Evolutionary conservation across 140 eudicot species (phyloP).

Genomic region (Erigeron philadelphicus): DNA sequence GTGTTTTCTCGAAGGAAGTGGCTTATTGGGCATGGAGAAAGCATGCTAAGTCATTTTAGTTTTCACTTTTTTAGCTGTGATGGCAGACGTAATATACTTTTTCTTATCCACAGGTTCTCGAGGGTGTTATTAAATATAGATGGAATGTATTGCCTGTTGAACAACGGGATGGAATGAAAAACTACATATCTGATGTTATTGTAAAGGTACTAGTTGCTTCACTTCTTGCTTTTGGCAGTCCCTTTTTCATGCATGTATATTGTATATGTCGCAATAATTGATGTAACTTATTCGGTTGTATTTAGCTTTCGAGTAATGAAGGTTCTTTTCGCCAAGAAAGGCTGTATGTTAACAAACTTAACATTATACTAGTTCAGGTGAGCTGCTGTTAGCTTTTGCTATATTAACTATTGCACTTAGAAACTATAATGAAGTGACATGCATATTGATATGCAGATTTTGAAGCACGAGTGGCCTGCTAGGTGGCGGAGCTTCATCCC

Average conservation of each 20-base stretch:
- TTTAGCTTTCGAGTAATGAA: conserved; percentile 89
- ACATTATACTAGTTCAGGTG: conserved; percentile 96
- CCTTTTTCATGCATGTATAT: not conserved
- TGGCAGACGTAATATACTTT: conserved; percentile 14
- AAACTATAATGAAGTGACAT: conserved; percentile 15
- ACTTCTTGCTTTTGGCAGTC: conserved; percentile 11
- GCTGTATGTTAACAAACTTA: conserved; percentile 83
- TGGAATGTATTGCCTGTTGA: conserved; percentile 95
- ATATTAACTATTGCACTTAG: conserved; percentile 1
- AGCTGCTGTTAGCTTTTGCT: conserved; percentile 23
- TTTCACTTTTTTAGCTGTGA: conserved; percentile 12
- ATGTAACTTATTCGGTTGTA: not conserved
- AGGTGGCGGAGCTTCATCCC: conserved; percentile 90
- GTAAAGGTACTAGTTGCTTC: conserved; percentile 55
- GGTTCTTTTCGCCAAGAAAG: conserved; percentile 83
- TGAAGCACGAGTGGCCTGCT: conserved; percentile 99
- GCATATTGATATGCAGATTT: conserved; percentile 47
- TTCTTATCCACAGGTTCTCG: conserved; percentile 60
- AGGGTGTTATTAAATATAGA: conserved; percentile 95
- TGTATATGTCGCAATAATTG: not conserved
- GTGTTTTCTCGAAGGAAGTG: conserved; percentile 3
- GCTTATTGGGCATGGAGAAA: conserved; percentile 3
- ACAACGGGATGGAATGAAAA: conserved; percentile 98
- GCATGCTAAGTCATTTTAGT: not conserved
- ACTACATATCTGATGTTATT: conserved; percentile 87